A percentile compares a stretch with the other conserved stretches of the same genome.
Evolutionary conservation across 345 rosid species (phyloP).

Genomic region (Boechera retrofracta): DNA sequence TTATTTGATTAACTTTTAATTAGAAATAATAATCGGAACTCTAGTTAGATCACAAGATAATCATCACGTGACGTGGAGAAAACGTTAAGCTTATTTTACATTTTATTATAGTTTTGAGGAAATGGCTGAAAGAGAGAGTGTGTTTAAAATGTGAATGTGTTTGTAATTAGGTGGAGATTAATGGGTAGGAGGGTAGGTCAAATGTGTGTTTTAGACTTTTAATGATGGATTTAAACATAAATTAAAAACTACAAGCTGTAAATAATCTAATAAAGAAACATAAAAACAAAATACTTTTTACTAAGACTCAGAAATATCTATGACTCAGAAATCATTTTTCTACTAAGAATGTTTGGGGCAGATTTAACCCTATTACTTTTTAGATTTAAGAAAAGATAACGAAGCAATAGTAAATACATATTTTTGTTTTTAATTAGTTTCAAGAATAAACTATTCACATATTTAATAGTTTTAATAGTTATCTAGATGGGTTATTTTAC

Average conservation of each 20-base stretch:
- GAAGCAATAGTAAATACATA: too few species aligned
- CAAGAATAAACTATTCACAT: too few species aligned
- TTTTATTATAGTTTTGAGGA: not conserved
- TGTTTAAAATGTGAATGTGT: slow-evolving; percentile 40
- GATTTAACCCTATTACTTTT: not conserved
- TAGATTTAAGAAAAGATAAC: too few species aligned
- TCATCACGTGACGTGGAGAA: slow-evolving; percentile 35
- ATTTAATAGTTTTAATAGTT: too few species aligned
- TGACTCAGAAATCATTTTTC: not conserved
- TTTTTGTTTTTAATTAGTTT: too few species aligned
- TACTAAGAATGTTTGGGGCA: not conserved
- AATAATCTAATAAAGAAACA: not conserved
- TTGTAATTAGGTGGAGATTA: slow-evolving; percentile 39
- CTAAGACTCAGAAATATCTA: too few species aligned
- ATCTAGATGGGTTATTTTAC: too few species aligned
- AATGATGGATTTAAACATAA: not conserved
- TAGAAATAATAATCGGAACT: not conserved
- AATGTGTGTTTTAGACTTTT: not conserved
- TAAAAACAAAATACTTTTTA: not conserved
- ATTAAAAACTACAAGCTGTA: not conserved
- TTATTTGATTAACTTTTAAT: not conserved
- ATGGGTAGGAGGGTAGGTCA: slow-evolving; percentile 34
- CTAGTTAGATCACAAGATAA: slow-evolving; percentile 31
- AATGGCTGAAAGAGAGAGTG: slow-evolving; percentile 9
- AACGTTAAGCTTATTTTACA: not conserved